Conservation (phyloP, 2,329 filamentous ascomycete species). For the Dothistroma septosporum region DNA sequence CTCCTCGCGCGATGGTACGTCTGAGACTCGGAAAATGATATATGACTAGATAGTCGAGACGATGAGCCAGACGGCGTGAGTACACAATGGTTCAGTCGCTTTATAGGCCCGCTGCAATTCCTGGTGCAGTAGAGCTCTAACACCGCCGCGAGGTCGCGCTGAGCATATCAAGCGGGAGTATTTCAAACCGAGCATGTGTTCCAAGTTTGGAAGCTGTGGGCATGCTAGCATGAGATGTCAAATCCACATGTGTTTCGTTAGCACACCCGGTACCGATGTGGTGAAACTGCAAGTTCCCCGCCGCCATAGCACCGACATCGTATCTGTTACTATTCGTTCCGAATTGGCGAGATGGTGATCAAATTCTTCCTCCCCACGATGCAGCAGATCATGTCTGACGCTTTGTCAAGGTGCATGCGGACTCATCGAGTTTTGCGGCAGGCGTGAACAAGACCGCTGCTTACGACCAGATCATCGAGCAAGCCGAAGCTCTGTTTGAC, state of each 20-base stretch:
- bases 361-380: neutral
- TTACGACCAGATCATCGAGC: slow-evolving; percentile 68
- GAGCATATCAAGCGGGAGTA: neutral
- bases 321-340: neutral
- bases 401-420: slow-evolving; percentile 62
- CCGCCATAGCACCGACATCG: neutral
- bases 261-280: no score
- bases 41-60: neutral
- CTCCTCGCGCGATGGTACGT: neutral
- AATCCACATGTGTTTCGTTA: no score
- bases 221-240: no score
- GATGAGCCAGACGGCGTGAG: neutral
- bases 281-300: neutral
- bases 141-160: neutral
- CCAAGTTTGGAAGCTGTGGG: no score
- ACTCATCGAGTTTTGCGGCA: slow-evolving; percentile 67
- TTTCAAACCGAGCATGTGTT: neutral
- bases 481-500: slow-evolving; percentile 65
- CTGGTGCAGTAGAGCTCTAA: no score
- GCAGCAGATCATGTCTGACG: slow-evolving; percentile 10
- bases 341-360: slow-evolving; percentile 10
- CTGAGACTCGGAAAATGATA: neutral
- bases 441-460: slow-evolving; percentile 67
- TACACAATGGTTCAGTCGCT: no score
- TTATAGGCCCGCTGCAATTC: no score